Conservation (phyloP, 1,139 yeast genomes). For the Spencermartinsiella ligniputridi region DNA sequence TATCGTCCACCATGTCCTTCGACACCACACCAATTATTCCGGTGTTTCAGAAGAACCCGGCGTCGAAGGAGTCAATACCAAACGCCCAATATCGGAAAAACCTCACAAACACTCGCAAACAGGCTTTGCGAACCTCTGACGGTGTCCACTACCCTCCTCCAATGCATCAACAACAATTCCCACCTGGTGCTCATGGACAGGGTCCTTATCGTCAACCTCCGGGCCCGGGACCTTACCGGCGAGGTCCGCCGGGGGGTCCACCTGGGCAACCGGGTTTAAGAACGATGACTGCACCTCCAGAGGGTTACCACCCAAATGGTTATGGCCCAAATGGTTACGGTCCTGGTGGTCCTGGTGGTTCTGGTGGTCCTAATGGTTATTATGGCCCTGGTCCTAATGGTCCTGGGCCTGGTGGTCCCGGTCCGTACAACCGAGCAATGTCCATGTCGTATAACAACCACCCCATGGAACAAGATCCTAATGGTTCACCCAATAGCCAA, state of each 20-base stretch:
- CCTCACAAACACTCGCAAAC: slow-evolving; percentile 28
- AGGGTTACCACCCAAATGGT: neutral
- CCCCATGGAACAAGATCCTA: neutral
- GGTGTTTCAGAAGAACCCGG: slow-evolving; percentile 23
- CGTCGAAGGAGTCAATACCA: slow-evolving; percentile 12
- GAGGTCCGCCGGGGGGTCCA: neutral
- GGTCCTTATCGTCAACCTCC: slow-evolving; percentile 8
- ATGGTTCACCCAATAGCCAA: neutral
- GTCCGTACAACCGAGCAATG: slow-evolving; percentile 12
- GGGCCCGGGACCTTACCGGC: slow-evolving; percentile 6
- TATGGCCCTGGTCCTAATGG: slow-evolving; percentile 11
- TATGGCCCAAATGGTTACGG: slow-evolving; percentile 6
- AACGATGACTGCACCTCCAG: slow-evolving; percentile 9
- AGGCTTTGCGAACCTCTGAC: slow-evolving; percentile 23
- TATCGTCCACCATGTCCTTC: slow-evolving; percentile 28
- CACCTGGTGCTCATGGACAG: slow-evolving; percentile 14
- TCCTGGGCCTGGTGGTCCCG: slow-evolving; percentile 1
- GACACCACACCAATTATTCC: slow-evolving; percentile 38
- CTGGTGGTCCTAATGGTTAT: slow-evolving; percentile 3
- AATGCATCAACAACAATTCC: slow-evolving; percentile 10
- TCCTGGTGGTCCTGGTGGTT: slow-evolving; percentile 13
- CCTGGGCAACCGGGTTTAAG: slow-evolving; percentile 3
- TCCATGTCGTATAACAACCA: slow-evolving; percentile 11
- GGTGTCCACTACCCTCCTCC: slow-evolving; percentile 18
- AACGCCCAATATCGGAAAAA: slow-evolving; percentile 31